Evolutionary conservation across 2,329 filamentous ascomycete species (phyloP).

Genomic region (Trichothecium roseum): DNA sequence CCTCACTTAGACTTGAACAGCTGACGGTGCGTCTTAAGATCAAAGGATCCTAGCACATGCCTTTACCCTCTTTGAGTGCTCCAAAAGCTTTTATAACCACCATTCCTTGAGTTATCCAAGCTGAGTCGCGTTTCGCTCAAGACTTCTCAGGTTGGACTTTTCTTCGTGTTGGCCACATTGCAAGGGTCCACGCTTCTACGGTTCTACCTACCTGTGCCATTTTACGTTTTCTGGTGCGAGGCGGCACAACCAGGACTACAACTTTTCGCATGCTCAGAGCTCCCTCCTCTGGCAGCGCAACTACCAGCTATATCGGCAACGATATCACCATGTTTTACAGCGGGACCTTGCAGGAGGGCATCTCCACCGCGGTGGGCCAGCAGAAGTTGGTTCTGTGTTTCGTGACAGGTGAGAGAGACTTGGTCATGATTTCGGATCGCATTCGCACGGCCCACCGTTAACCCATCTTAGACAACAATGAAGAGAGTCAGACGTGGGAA

Average conservation of each 20-base stretch:
- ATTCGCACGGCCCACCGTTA: conserved; percentile 8
- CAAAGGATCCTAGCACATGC: not conserved
- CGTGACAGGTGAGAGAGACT: conserved; percentile 53
- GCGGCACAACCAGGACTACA: too few species aligned
- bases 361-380: conserved; percentile 62
- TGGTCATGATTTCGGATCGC: not conserved
- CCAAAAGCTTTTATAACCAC: not conserved
- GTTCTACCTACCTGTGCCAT: too few species aligned
- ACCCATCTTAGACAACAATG: conserved; percentile 47
- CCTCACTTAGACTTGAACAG: too few species aligned
- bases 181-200: too few species aligned
- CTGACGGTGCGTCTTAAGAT: not conserved
- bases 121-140: too few species aligned
- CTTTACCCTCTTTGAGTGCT: not conserved
- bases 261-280: too few species aligned
- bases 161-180: too few species aligned
- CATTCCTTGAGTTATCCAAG: too few species aligned
- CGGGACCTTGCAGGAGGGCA: conserved; percentile 72
- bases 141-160: too few species aligned
- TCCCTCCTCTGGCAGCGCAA: too few species aligned
- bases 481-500: conserved; percentile 66
- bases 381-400: conserved; percentile 77
- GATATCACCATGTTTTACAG: conserved; percentile 62
- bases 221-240: too few species aligned
- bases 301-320: too few species aligned